phyloP scores from a whole-genome alignment of 2,329 filamentous ascomycete species.

The Penicillium sp. region DNA sequence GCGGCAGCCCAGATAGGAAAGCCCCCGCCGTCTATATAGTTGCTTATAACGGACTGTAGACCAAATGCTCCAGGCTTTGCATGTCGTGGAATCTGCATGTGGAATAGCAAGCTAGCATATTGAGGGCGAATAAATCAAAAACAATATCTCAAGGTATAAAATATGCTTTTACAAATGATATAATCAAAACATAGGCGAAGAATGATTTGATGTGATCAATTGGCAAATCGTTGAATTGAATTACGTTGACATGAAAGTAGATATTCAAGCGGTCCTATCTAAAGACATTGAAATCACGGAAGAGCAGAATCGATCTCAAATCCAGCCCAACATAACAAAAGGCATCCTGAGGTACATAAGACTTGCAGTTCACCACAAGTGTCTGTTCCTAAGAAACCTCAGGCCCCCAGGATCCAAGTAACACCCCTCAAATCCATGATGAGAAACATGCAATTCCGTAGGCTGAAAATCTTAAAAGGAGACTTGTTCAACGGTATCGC shows the following conservation, averaged over 20 bases:
- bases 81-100: background rate
- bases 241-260: background rate
- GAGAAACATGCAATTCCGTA: background rate
- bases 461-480: background rate
- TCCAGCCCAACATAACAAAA: background rate
- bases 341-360: background rate
- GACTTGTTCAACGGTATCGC: slow-evolving; percentile 4
- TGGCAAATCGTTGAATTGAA: background rate
- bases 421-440: background rate
- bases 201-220: background rate
- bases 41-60: background rate
- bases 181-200: background rate
- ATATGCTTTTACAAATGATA: background rate
- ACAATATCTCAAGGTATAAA: background rate
- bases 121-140: background rate
- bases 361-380: background rate
- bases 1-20: background rate
- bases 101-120: background rate
- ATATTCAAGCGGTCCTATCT: background rate
- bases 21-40: background rate
- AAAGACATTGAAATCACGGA: background rate
- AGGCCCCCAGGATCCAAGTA: background rate
- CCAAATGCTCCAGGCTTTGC: background rate
- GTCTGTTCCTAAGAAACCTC: background rate
- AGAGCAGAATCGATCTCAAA: background rate